These are phyloP conservation scores for Senecio squalidus DNA, from an alignment of 140 eudicot species.

Conservation along the genomic window DNA sequence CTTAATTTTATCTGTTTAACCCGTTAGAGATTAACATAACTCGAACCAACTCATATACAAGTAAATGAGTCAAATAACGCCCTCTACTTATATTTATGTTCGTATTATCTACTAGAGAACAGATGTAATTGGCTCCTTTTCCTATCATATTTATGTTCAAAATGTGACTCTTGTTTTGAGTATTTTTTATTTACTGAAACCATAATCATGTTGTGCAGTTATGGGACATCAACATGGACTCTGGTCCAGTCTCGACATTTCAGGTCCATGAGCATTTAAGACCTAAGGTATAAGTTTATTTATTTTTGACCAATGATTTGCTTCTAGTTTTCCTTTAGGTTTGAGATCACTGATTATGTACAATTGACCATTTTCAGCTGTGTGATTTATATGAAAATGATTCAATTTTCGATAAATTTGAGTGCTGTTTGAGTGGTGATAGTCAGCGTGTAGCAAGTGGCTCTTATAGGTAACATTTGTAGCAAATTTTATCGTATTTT, in stretches of 20 bases:
- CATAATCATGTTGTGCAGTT: slow-evolving; percentile 40
- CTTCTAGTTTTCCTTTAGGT: background rate
- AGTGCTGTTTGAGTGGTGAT: slow-evolving; percentile 96
- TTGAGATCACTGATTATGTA: slow-evolving; percentile 12
- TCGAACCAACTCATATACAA: no score
- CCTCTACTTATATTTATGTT: no score
- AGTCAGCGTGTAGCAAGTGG: slow-evolving; percentile 92
- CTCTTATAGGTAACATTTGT: slow-evolving; percentile 68
- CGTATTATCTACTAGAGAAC: no score
- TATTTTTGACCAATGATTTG: background rate
- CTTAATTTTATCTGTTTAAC: no score
- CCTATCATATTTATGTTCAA: background rate
- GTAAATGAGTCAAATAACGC: no score
- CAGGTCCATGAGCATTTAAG: slow-evolving; percentile 90
- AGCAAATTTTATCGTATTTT: background rate
- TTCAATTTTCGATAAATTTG: slow-evolving; percentile 85
- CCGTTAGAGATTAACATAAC: no score
- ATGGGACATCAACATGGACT: slow-evolving; percentile 98
- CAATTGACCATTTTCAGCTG: slow-evolving; percentile 43
- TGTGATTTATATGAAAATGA: slow-evolving; percentile 88
- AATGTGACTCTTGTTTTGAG: background rate
- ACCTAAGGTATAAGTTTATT: slow-evolving; percentile 52
- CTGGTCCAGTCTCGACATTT: slow-evolving; percentile 86
- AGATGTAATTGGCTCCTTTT: no score
- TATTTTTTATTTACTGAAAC: slow-evolving; percentile 18